Conservation (phyloP, 2,329 filamentous ascomycete species). For the Claviceps sp. region DNA sequence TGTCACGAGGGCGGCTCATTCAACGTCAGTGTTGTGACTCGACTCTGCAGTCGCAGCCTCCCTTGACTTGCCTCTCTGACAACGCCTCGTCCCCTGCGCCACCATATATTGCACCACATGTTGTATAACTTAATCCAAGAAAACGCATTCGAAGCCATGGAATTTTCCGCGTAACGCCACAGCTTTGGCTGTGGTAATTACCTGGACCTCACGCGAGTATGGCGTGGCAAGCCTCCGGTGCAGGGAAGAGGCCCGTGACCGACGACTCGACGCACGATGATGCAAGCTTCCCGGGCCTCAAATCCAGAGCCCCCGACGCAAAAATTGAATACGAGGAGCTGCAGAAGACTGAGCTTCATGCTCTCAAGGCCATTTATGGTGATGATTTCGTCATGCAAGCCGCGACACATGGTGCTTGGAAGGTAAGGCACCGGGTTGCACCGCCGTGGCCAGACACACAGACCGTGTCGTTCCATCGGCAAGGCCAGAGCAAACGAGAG, state of each 20-base stretch:
- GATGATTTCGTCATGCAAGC: constrained; percentile 73
- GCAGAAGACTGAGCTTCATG: constrained; percentile 79
- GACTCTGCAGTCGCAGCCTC: neutral
- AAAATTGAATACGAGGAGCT: constrained; percentile 64
- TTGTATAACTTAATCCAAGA: neutral
- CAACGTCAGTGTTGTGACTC: too few species aligned
- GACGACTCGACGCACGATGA: constrained; percentile 28
- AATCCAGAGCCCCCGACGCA: constrained; percentile 27
- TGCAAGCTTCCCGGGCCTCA: constrained; percentile 39
- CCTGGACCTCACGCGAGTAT: constrained; percentile 26
- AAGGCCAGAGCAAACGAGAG: neutral
- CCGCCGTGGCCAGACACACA: constrained; percentile 6
- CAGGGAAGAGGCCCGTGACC: constrained; percentile 34
- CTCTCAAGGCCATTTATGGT: constrained; percentile 73
- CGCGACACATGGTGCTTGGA: constrained; percentile 65
- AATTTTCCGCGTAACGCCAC: constrained; percentile 33
- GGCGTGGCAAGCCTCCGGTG: constrained; percentile 36
- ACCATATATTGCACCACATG: neutral
- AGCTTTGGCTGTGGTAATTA: constrained; percentile 40
- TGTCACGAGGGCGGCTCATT: too few species aligned
- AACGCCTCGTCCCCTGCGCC: neutral
- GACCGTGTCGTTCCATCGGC: neutral
- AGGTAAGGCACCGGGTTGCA: constrained; percentile 37
- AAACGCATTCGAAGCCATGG: constrained; percentile 22
- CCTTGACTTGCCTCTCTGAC: neutral